Conservation (phyloP, 768 basidiomycete species). For the Paxillus involutus region DNA sequence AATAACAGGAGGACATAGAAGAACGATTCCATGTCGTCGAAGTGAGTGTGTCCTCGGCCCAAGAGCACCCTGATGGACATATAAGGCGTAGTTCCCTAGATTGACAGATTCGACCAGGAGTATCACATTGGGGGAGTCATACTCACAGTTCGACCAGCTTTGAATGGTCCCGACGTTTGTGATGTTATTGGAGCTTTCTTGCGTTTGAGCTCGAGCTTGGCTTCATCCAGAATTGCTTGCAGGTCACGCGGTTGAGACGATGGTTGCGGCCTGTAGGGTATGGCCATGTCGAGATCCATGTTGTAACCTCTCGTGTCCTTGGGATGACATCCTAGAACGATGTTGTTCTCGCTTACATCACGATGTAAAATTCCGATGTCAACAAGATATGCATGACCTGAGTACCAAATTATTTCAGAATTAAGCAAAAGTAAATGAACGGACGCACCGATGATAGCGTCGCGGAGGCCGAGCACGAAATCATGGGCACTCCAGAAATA, state of each 20-base stretch:
- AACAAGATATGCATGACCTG: slow-evolving; percentile 1
- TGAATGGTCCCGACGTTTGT: neutral
- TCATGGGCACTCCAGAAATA: slow-evolving; percentile 7
- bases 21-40: neutral
- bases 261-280: neutral
- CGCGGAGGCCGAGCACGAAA: slow-evolving; percentile 4
- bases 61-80: neutral
- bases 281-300: neutral
- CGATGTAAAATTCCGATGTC: neutral
- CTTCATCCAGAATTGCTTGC: too few species aligned
- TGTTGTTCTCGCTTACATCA: neutral
- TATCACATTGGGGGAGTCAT: neutral
- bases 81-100: neutral
- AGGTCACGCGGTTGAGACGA: too few species aligned
- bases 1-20: neutral
- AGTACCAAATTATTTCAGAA: neutral
- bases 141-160: neutral
- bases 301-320: too few species aligned
- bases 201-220: too few species aligned
- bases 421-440: neutral
- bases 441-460: neutral
- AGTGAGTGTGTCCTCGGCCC: neutral
- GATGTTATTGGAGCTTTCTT: neutral
- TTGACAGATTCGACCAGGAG: too few species aligned
- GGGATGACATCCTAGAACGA: too few species aligned